Evolutionary conservation across 768 basidiomycete species (phyloP).

Genomic region (Lactarius sanguifluus): DNA sequence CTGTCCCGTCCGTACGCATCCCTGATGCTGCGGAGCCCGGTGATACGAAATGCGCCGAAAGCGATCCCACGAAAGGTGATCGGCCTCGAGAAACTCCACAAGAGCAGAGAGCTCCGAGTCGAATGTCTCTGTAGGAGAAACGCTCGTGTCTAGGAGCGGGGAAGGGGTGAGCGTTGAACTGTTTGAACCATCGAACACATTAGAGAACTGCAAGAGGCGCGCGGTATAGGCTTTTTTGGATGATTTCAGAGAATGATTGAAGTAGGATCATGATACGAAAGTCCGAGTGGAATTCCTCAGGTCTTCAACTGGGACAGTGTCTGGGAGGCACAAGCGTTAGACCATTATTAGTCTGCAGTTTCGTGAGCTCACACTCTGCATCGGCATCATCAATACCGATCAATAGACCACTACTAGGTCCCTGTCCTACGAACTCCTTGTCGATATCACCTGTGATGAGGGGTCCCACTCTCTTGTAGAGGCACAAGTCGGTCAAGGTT

Average conservation of each 20-base stretch:
- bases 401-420: constrained; percentile 50
- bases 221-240: constrained; percentile 57
- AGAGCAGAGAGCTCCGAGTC: constrained; percentile 46
- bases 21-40: constrained; percentile 50
- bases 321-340: constrained; percentile 38
- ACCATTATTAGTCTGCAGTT: not conserved
- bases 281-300: constrained; percentile 50
- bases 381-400: constrained; percentile 57
- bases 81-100: constrained; percentile 54
- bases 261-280: constrained; percentile 36
- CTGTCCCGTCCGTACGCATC: constrained; percentile 49
- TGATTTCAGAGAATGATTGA: constrained; percentile 50
- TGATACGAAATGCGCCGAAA: constrained; percentile 71
- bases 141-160: constrained; percentile 44
- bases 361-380: constrained; percentile 47
- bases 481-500: constrained; percentile 67
- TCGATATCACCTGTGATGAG: constrained; percentile 31
- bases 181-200: constrained; percentile 44
- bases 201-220: constrained; percentile 59
- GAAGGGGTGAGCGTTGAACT: constrained; percentile 35
- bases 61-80: constrained; percentile 39
- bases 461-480: constrained; percentile 40
- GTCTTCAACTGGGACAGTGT: constrained; percentile 51
- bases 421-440: constrained; percentile 57
- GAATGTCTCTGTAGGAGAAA: constrained; percentile 42